Base-by-base conservation (phyloP, 352 stramenopile species). In the Pythium periplocum region DNA sequence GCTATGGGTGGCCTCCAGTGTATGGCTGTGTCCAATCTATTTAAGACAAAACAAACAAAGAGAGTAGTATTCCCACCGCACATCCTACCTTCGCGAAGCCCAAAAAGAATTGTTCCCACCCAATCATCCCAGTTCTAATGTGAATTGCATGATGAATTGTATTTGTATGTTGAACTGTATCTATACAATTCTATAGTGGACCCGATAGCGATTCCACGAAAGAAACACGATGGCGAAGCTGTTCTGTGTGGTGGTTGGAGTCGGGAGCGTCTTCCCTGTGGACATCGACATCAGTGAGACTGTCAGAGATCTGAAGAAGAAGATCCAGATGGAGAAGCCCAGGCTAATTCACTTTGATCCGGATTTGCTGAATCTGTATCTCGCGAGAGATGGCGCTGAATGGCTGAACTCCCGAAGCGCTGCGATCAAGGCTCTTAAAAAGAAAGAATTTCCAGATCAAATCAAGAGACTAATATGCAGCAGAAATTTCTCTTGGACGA, bases 311-410 rank as follows among this genome's bases (percentile, higher is more conserved):
- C 33, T 71, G 40, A 71, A 68, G 53, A 6, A 67, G 2, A 48
- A 51, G 58, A 61, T 71, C 30, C 61, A 64, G 54, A 45, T 48
- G 30, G 42, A 65, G 55, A 48, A 63, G 3, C 26, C 34, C 8
- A 38, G 42, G 44, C n/a, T 53, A 10, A 56, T 58, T 41, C 33
- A 52, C 5, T 58, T 51, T 9, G 49, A 57, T 54, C 57, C 53
- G n/a, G 35, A 45, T 8, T 6, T 59, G 10, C 42, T 71, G 54
- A 38, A 63, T 55, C 53, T 75, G 34, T 71, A 59, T 36, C 58
- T 75, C 47, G 51, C 62, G 37, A 66, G 35, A 45, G 51, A 64
- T 52, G 38, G 26, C 33, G 40, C 34, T 35, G 30, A n/a, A 35
- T 70, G 55, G 63, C 40, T 70, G 48, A 62, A 54, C 45, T 55